A percentile compares a stretch with the other conserved stretches of the same genome.
phyloP scores from a whole-genome alignment of 1,284 basidiomycete species.

The Malassezia pachydermatis region DNA sequence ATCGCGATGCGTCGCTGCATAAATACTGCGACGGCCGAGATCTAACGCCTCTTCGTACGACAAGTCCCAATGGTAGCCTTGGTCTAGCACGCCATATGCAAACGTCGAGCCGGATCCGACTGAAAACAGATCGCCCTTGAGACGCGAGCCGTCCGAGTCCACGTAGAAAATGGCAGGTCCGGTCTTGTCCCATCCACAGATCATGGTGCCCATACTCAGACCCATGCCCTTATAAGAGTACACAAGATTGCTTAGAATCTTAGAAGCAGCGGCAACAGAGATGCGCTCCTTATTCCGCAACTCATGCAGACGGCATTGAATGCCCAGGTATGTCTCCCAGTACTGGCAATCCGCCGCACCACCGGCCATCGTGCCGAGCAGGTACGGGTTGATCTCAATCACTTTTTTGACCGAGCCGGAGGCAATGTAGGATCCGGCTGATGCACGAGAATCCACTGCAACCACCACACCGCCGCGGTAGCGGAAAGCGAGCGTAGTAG shows the following conservation, averaged over 20 bases:
- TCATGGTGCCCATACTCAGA: constrained; percentile 99
- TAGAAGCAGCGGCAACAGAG: constrained; percentile 94
- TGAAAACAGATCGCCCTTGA: constrained; percentile 94
- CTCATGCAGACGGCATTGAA: constrained; percentile 93
- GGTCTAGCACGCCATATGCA: constrained; percentile 95
- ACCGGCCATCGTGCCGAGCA: constrained; percentile 97
- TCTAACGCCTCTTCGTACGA: constrained; percentile 90
- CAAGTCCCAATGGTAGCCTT: constrained; percentile 88
- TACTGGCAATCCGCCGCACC: constrained; percentile 59
- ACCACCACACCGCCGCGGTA: constrained; percentile 96
- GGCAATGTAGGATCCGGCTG: constrained; percentile 93
- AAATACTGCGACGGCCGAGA: constrained; percentile 84
- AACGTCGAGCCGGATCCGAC: constrained; percentile 97
- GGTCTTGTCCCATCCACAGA: constrained; percentile 99
- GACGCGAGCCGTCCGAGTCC: constrained; percentile 87
- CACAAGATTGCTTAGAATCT: constrained; percentile 92
- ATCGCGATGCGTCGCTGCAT: constrained; percentile 85
- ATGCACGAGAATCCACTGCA: constrained; percentile 92
- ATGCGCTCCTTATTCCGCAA: constrained; percentile 94
- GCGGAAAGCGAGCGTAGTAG: constrained; percentile 93
- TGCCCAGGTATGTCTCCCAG: constrained; percentile 76
- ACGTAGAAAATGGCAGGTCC: constrained; percentile 97
- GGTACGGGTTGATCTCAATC: constrained; percentile 97
- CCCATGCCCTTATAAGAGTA: constrained; percentile 99
- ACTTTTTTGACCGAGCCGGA: constrained; percentile 54